A percentile compares a stretch with the other conserved stretches of the same genome.
Evolutionary conservation across 2,329 filamentous ascomycete genomes (phyloP).

Genomic region (Hymenoscyphus occultus): DNA sequence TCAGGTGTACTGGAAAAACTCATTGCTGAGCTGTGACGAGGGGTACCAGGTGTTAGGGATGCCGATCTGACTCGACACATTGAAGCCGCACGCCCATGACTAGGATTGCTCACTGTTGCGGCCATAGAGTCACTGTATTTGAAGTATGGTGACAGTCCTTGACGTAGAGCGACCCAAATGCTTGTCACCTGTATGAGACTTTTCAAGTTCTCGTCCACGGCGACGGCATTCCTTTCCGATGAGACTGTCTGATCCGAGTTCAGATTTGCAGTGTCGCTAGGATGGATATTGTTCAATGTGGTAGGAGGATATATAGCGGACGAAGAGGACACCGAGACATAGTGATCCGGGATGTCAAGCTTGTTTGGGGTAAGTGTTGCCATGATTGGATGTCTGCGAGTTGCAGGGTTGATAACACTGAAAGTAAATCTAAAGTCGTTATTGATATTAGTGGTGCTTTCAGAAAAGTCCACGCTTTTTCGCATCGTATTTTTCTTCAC

Average conservation of each 20-base stretch:
- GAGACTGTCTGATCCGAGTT: slow-evolving; percentile 25
- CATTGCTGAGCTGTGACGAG: slow-evolving; percentile 17
- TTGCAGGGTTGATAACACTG: slow-evolving; percentile 68
- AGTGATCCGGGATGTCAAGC: slow-evolving; percentile 68
- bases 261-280: slow-evolving; percentile 15
- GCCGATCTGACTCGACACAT: slow-evolving; percentile 25
- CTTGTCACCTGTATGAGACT: slow-evolving; percentile 51
- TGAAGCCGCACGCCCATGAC: slow-evolving; percentile 14
- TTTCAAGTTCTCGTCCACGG: slow-evolving; percentile 45
- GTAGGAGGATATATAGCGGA: slow-evolving; percentile 44
- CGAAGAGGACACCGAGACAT: slow-evolving; percentile 54
- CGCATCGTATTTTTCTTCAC: slow-evolving; percentile 50
- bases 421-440: slow-evolving; percentile 65
- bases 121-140: slow-evolving; percentile 35
- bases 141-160: slow-evolving; percentile 43
- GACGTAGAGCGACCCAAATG: slow-evolving; percentile 49
- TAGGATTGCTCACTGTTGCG: slow-evolving; percentile 6
- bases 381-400: slow-evolving; percentile 70
- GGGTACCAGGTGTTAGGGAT: slow-evolving; percentile 30
- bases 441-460: slow-evolving; percentile 30
- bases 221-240: slow-evolving; percentile 37
- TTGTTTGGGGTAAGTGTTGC: slow-evolving; percentile 61
- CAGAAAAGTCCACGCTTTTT: slow-evolving; percentile 26
- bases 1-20: slow-evolving; percentile 29
- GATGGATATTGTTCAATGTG: slow-evolving; percentile 19